These are phyloP conservation scores for Beta vulgaris DNA, from an alignment of 148 eudicot genomes.

Conservation along the genomic window DNA sequence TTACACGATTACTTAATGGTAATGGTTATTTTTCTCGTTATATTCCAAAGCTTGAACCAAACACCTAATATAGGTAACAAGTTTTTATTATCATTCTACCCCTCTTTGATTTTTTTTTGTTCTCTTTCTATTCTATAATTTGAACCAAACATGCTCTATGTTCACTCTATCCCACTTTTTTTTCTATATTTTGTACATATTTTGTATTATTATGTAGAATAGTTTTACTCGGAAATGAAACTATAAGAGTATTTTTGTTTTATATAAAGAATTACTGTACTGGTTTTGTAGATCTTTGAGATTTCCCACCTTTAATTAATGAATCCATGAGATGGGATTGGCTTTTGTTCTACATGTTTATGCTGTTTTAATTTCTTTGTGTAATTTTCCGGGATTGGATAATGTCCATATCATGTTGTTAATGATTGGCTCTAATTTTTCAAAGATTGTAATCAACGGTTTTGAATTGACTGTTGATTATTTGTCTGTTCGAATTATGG, in stretches of 20 bases:
- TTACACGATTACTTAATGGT: no score
- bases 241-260: background rate
- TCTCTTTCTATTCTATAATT: no score
- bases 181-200: conserved; percentile 14
- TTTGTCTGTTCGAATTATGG: background rate
- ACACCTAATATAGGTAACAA: no score
- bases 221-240: background rate
- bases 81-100: no score
- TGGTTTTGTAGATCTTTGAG: conserved; percentile 5
- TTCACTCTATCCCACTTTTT: background rate
- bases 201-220: conserved; percentile 6
- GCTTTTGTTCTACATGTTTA: background rate
- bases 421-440: background rate
- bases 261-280: background rate
- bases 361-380: background rate
- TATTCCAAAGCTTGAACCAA: no score
- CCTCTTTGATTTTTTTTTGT: no score
- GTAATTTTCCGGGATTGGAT: background rate
- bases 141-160: no score
- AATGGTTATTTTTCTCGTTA: no score
- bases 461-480: no score
- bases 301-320: conserved; percentile 14
- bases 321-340: background rate
- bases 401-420: background rate
- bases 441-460: no score